These are phyloP conservation scores for Wickerhamiella azyma DNA, from an alignment of 805 yeast genomes.

Conservation along the genomic window DNA sequence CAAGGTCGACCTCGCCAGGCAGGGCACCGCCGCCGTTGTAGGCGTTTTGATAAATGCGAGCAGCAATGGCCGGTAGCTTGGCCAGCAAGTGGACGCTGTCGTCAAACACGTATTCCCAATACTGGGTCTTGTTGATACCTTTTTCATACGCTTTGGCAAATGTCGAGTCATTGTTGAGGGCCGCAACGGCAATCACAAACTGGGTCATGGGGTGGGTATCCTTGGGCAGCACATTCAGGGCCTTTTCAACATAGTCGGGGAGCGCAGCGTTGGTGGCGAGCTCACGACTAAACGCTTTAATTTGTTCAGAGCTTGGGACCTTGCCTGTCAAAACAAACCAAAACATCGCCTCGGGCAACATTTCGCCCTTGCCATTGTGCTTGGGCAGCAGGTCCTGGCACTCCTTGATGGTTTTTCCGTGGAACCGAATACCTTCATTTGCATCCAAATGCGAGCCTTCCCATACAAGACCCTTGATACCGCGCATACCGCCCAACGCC, in stretches of 20 bases:
- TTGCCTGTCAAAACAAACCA: constrained; percentile 69
- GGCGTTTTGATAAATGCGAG: constrained; percentile 57
- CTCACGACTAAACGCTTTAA: constrained; percentile 41
- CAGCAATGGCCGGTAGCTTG: constrained; percentile 60
- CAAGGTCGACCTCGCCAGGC: constrained; percentile 38
- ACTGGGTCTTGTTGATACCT: constrained; percentile 54
- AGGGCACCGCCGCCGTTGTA: constrained; percentile 37
- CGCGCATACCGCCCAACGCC: constrained; percentile 65
- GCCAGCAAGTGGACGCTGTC: constrained; percentile 59
- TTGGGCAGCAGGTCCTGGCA: constrained; percentile 55
- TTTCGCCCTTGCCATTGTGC: constrained; percentile 40
- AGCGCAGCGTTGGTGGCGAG: constrained; percentile 51
- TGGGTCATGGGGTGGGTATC: constrained; percentile 78
- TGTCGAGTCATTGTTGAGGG: constrained; percentile 55
- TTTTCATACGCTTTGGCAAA: constrained; percentile 61
- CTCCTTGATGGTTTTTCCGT: constrained; percentile 61
- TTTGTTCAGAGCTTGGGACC: constrained; percentile 49
- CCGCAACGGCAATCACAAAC: constrained; percentile 59
- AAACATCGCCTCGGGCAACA: constrained; percentile 51
- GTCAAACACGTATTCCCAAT: constrained; percentile 66
- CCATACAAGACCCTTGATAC: constrained; percentile 62
- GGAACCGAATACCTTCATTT: constrained; percentile 62
- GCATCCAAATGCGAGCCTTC: constrained; percentile 70
- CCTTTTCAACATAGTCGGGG: constrained; percentile 48
- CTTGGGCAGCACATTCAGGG: constrained; percentile 50